Base-by-base conservation (phyloP, 441 rosid species). In the Breynia disticha region DNA sequence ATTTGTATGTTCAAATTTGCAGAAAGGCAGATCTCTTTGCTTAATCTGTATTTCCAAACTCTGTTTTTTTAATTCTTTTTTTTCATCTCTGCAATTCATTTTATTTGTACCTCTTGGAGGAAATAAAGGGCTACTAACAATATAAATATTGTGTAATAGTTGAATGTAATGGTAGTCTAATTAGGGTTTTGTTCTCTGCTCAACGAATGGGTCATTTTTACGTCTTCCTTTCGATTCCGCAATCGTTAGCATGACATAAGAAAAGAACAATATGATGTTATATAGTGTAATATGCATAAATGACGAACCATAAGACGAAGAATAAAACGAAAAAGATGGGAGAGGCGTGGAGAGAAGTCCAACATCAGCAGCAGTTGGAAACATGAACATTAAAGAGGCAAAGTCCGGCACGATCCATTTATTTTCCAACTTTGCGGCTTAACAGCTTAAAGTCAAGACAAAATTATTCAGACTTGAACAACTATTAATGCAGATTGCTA, bases 391-490 rank as follows among this genome's bases (percentile, higher is more conserved):
- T 28, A 28, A 28, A 3, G 35, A 1, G 35, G 35, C 35, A 28
- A 0, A 28, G 35, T 28, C 35, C 35, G 35, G 35, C 35, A 28
- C 8, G 35, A 28, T 28, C 44, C 44, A 11, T 15, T 1, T 41
- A 15, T 41, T 41, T 41, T 41, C 51, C 49, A 55, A 44, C 9
- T 28, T 50, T 48, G 56, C 46, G 46, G 56, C 55, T 60, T 17
- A 62, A 43, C 11, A 20, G 35, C 37, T 20, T 11, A 41, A 15
- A 41, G n/a, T 1, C 44, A 11, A 41, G 44, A 41, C 44, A 41
- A 41, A 39, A 9, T 1, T 11, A 9, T 1, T 15, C 1, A 28
- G 35, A 4, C 35, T 28, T 28, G 35, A 28, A 28, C 35, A 28
- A 41, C 13, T 41, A 41, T 11, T 41, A 41, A 41, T 41, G 10